A percentile compares a stretch with the other conserved stretches of the same genome.
phyloP scores from a whole-genome alignment of 805 yeast genomes.

The Pichia phayaonensis region DNA sequence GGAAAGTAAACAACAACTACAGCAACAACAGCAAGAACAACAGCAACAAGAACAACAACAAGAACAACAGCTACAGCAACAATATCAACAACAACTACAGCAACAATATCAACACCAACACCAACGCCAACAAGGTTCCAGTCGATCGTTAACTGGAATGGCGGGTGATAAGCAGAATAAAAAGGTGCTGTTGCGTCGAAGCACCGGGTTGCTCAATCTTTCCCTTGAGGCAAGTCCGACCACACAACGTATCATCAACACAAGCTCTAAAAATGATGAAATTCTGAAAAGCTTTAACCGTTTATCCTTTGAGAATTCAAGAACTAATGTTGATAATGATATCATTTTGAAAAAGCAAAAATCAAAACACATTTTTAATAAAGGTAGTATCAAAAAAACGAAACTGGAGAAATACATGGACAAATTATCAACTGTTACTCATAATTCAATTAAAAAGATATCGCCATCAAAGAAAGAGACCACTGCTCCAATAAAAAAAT shows the following conservation, averaged over 20 bases:
- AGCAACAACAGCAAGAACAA: neutral
- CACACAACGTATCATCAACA: slow-evolving; percentile 22
- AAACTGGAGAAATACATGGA: slow-evolving; percentile 7
- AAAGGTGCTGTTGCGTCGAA: slow-evolving; percentile 36
- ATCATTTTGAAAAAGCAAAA: neutral
- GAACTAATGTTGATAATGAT: neutral
- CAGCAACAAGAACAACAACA: neutral
- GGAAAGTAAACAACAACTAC: neutral
- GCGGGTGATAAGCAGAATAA: slow-evolving; percentile 6
- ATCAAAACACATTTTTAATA: neutral
- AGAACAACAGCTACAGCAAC: neutral
- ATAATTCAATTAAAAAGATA: slow-evolving; percentile 3
- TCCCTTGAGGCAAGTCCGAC: slow-evolving; percentile 35
- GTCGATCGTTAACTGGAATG: neutral
- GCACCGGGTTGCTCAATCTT: slow-evolving; percentile 44
- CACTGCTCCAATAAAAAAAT: neutral
- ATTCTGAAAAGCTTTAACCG: slow-evolving; percentile 30
- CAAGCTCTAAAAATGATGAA: slow-evolving; percentile 17
- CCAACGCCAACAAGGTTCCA: neutral
- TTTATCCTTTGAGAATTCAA: slow-evolving; percentile 18
- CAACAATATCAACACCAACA: neutral
- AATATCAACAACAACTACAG: neutral
- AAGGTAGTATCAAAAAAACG: neutral
- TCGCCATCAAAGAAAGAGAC: neutral
- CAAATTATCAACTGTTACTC: slow-evolving; percentile 4